These are phyloP conservation scores for Barnettozyma sp. DNA, from an alignment of 805 yeast species.

Conservation along the genomic window DNA sequence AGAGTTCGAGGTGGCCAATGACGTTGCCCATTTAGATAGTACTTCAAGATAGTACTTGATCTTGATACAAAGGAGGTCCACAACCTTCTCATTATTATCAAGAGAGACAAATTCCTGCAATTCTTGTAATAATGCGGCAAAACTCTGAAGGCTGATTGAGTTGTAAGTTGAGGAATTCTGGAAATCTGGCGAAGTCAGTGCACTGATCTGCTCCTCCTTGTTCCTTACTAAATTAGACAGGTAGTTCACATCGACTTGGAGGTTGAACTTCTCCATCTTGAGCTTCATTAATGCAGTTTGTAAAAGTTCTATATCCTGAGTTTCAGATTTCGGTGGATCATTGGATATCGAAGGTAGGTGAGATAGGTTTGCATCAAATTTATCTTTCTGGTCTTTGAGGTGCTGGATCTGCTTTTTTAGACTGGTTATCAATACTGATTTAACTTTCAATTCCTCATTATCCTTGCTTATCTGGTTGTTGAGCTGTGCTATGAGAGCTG, in stretches of 20 bases:
- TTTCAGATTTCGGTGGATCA: too few species aligned
- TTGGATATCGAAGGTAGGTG: too few species aligned
- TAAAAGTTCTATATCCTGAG: too few species aligned
- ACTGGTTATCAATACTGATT: slow-evolving; percentile 8
- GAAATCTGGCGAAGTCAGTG: background rate
- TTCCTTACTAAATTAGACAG: slow-evolving; percentile 1
- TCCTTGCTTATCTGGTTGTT: slow-evolving; percentile 30
- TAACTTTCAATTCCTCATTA: slow-evolving; percentile 17
- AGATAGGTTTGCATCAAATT: too few species aligned
- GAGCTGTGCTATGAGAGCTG: slow-evolving; percentile 38
- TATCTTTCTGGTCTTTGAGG: too few species aligned
- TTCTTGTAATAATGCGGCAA: background rate
- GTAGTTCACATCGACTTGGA: slow-evolving; percentile 1
- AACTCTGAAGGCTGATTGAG: slow-evolving; percentile 2
- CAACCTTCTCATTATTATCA: slow-evolving; percentile 1
- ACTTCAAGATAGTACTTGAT: background rate
- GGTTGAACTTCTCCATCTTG: background rate
- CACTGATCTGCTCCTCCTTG: slow-evolving; percentile 1
- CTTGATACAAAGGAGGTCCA: slow-evolving; percentile 1
- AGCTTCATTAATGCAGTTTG: background rate
- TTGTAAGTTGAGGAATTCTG: background rate
- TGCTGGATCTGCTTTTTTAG: slow-evolving; percentile 13
- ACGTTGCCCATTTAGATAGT: background rate
- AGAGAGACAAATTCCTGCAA: slow-evolving; percentile 1
- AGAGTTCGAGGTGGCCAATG: background rate